Percentiles rank a stretch among this genome's conserved stretches.
Evolutionary conservation across 768 basidiomycete genomes (phyloP).

Genomic region (Trametes sanguinea): DNA sequence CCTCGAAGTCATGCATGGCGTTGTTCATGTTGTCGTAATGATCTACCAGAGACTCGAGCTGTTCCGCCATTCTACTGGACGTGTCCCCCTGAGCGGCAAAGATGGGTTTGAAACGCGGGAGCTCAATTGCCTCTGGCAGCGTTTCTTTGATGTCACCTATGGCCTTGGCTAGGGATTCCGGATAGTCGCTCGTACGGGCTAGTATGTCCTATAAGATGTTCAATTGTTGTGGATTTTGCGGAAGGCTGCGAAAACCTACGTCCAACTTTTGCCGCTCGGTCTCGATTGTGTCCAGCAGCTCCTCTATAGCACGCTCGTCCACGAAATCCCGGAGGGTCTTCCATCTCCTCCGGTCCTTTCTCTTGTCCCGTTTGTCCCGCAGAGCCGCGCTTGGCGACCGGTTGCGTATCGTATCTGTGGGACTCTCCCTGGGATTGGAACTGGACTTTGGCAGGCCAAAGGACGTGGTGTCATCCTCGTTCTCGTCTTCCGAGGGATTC

Average conservation of each 20-base stretch:
- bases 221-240: background rate
- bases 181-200: conserved; percentile 64
- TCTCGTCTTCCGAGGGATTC: conserved; percentile 47
- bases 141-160: conserved; percentile 57
- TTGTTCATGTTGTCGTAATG: conserved; percentile 80
- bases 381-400: conserved; percentile 24
- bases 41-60: conserved; percentile 67
- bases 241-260: conserved; percentile 41
- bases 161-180: conserved; percentile 58
- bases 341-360: conserved; percentile 60
- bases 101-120: conserved; percentile 48
- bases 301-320: conserved; percentile 80
- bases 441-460: conserved; percentile 17
- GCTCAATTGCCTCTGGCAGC: conserved; percentile 43
- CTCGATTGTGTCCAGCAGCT: conserved; percentile 72
- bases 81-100: conserved; percentile 58
- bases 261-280: conserved; percentile 67
- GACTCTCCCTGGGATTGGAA: conserved; percentile 35
- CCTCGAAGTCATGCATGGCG: conserved; percentile 66
- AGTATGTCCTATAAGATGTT: conserved; percentile 58
- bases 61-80: conserved; percentile 67
- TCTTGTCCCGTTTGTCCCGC: conserved; percentile 10
- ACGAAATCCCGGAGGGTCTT: conserved; percentile 86
- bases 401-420: conserved; percentile 43
- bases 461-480: conserved; percentile 27